Conservation (phyloP, 2,329 filamentous ascomycete genomes). For the Neofusicoccum laricinum region DNA sequence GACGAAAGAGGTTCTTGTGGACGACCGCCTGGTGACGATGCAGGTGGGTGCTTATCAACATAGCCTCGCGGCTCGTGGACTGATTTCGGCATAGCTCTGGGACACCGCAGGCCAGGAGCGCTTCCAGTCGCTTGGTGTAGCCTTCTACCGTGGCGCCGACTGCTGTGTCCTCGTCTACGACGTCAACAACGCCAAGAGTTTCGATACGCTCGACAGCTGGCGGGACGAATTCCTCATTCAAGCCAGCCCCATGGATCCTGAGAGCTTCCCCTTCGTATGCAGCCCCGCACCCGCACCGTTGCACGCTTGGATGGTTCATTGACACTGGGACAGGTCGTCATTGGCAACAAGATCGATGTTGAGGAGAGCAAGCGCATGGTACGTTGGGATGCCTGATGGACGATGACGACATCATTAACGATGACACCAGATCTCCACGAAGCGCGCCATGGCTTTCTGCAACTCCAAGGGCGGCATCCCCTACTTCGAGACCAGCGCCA, state of each 20-base stretch:
- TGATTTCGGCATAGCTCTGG: constrained; percentile 68
- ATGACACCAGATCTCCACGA: constrained; percentile 74
- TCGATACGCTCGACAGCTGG: constrained; percentile 98
- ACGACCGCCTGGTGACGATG: constrained; percentile 97
- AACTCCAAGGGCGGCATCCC: constrained; percentile 96
- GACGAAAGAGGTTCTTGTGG: constrained; percentile 95
- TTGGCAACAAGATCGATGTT: constrained; percentile 98
- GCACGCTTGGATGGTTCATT: constrained; percentile 14
- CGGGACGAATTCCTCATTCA: constrained; percentile 97
- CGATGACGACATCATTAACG: neutral
- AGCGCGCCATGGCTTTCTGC: constrained; percentile 95
- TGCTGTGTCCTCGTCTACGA: constrained; percentile 98
- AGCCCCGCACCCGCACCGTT: neutral
- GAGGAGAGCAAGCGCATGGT: constrained; percentile 96
- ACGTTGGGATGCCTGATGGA: constrained; percentile 28
- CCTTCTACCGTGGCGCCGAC: constrained; percentile 95
- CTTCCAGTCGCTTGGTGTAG: constrained; percentile 94
- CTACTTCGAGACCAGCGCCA: constrained; percentile 98
- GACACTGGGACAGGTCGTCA: constrained; percentile 65
- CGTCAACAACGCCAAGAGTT: constrained; percentile 98
- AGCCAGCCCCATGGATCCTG: constrained; percentile 90
- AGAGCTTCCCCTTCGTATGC: constrained; percentile 94
- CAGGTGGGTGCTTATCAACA: constrained; percentile 59
- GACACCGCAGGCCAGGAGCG: constrained; percentile 96
- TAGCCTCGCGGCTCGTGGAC: constrained; percentile 9